These are phyloP conservation scores for Patellifolia procumbens DNA, from an alignment of 179 eudicot species.

Conservation along the genomic window DNA sequence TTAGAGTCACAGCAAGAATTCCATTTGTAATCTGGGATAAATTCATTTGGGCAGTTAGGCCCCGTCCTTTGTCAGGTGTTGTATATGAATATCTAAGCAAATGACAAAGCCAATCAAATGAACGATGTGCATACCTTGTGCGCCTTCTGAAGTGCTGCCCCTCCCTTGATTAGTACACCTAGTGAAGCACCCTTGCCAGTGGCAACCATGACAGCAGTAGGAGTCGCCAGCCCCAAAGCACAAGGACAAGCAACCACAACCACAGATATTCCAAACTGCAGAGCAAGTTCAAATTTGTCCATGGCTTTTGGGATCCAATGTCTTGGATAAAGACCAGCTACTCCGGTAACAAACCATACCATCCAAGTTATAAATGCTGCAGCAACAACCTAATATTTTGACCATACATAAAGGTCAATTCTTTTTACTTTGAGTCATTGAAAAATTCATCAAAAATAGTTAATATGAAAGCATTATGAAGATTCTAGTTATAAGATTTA, in stretches of 20 bases:
- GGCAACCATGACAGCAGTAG: slow-evolving; percentile 98
- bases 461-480: background rate
- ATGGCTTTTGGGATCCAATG: slow-evolving; percentile 75
- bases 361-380: slow-evolving; percentile 80
- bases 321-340: slow-evolving; percentile 66
- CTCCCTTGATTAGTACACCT: slow-evolving; percentile 97
- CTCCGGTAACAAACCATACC: slow-evolving; percentile 79
- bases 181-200: slow-evolving; percentile 97
- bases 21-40: too few species aligned
- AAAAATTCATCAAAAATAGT: background rate
- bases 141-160: slow-evolving; percentile 87
- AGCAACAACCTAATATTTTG: slow-evolving; percentile 63
- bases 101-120: slow-evolving; percentile 11
- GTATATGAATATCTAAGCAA: background rate
- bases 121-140: slow-evolving; percentile 62
- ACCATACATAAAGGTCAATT: slow-evolving; percentile 9
- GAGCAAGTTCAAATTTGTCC: slow-evolving; percentile 94
- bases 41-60: too few species aligned
- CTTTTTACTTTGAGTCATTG: background rate
- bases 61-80: background rate
- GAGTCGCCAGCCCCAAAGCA: slow-evolving; percentile 97
- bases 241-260: slow-evolving; percentile 97
- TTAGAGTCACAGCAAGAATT: background rate
- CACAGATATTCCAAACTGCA: slow-evolving; percentile 94
- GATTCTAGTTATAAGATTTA: background rate